These are phyloP conservation scores for Gossypium ekmanianum DNA, from an alignment of 345 rosid species.

Conservation along the genomic window DNA sequence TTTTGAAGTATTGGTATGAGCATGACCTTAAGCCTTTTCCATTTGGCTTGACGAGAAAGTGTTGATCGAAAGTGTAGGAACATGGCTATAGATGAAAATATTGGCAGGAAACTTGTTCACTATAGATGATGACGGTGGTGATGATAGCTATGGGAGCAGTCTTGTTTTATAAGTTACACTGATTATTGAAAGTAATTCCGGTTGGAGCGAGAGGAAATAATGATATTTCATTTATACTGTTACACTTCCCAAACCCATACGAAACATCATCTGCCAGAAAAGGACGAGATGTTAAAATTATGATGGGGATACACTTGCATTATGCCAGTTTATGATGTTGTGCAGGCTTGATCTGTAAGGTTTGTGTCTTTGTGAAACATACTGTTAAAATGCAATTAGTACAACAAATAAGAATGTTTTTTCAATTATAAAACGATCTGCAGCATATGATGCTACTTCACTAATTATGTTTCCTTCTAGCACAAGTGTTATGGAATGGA, in stretches of 20 bases:
- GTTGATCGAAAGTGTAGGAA: neutral
- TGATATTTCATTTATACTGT: neutral
- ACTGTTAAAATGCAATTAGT: neutral
- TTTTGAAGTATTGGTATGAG: neutral
- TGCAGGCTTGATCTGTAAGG: neutral
- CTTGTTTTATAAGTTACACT: neutral
- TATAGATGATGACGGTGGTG: neutral
- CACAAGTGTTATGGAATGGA: constrained; percentile 1
- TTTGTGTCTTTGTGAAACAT: neutral
- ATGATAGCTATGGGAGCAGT: neutral
- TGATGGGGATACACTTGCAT: neutral
- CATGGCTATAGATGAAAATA: neutral
- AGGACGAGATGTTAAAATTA: neutral
- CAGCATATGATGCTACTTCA: neutral
- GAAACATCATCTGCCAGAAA: neutral
- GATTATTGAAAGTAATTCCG: neutral
- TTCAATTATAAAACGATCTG: neutral
- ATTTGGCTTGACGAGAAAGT: neutral
- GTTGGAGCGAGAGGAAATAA: neutral
- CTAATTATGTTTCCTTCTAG: neutral
- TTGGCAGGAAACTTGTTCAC: neutral
- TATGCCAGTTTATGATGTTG: neutral
- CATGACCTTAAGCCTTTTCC: neutral
- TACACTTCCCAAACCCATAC: neutral
- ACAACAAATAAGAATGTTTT: neutral